Percentiles rank a stretch among this genome's conserved stretches.
These are phyloP conservation scores for Eimeria acervulina DNA, from an alignment of 169 alveolate genomes.

Conservation along the genomic window DNA sequence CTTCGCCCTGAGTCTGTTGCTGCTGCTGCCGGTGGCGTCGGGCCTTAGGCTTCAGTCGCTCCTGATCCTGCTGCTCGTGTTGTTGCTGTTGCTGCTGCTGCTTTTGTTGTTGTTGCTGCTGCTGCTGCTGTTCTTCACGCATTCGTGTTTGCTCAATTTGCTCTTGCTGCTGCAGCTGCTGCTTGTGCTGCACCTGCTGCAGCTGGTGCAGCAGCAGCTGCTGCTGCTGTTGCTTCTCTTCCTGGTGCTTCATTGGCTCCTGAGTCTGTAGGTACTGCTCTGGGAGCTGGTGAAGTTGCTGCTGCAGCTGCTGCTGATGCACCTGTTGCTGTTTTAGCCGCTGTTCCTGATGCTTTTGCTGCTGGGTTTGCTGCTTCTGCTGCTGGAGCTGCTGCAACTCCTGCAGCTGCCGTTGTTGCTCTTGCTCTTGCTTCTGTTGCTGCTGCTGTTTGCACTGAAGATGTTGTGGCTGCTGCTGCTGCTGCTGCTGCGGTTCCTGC, in stretches of 20 bases:
- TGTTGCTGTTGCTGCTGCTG: too few relatives aligned
- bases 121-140: background rate
- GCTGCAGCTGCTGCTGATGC: constrained; percentile 22
- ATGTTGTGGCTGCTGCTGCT: background rate
- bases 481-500: background rate
- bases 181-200: too few relatives aligned
- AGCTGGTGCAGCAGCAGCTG: too few relatives aligned
- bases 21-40: too few relatives aligned
- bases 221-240: background rate
- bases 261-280: background rate
- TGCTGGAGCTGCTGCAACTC: background rate
- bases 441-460: background rate
- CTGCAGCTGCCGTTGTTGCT: background rate
- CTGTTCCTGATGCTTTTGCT: background rate
- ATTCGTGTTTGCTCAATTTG: background rate
- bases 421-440: background rate
- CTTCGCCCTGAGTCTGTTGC: background rate
- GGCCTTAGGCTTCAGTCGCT: background rate
- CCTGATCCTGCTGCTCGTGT: too few relatives aligned
- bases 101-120: too few relatives aligned
- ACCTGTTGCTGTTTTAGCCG: background rate
- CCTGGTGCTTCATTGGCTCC: background rate
- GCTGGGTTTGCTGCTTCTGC: background rate
- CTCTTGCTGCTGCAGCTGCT: too few relatives aligned
- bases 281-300: background rate